phyloP scores from a whole-genome alignment of 2,329 filamentous ascomycete species.

The Clonostachys rosea region DNA sequence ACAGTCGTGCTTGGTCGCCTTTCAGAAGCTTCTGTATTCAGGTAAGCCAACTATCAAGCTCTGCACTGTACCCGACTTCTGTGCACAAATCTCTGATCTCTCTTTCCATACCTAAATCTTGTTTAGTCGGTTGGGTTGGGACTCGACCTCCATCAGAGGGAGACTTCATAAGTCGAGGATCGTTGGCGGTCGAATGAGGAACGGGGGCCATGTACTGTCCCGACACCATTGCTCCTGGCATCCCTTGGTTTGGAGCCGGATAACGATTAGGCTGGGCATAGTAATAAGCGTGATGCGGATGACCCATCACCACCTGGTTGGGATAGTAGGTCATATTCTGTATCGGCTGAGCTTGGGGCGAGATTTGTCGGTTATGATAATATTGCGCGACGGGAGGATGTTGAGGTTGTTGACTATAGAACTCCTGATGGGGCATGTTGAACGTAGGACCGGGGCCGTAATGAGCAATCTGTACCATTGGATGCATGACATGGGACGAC shows the following conservation, averaged over 20 bases:
- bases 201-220: constrained; percentile 24
- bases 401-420: constrained; percentile 38
- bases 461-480: constrained; percentile 30
- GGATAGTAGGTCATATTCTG: constrained; percentile 38
- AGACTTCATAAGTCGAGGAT: constrained; percentile 13
- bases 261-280: constrained; percentile 34
- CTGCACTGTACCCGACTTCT: too few relatives aligned
- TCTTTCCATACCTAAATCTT: constrained; percentile 13
- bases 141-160: constrained; percentile 5
- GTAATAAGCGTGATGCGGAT: constrained; percentile 36
- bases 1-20: constrained; percentile 9
- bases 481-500: constrained; percentile 30
- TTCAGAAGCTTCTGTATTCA: not conserved
- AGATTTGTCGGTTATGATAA: constrained; percentile 31
- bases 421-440: constrained; percentile 32
- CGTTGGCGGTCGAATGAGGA: constrained; percentile 10
- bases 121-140: constrained; percentile 6
- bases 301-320: constrained; percentile 34
- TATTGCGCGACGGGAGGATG: constrained; percentile 33
- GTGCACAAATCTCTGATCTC: not conserved
- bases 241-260: constrained; percentile 17
- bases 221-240: constrained; percentile 23
- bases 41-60: not conserved
- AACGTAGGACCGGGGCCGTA: constrained; percentile 31
- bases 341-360: constrained; percentile 28